These are phyloP conservation scores for Penicillium roqueforti DNA, from an alignment of 495 filamentous ascomycete genomes.

Conservation along the genomic window DNA sequence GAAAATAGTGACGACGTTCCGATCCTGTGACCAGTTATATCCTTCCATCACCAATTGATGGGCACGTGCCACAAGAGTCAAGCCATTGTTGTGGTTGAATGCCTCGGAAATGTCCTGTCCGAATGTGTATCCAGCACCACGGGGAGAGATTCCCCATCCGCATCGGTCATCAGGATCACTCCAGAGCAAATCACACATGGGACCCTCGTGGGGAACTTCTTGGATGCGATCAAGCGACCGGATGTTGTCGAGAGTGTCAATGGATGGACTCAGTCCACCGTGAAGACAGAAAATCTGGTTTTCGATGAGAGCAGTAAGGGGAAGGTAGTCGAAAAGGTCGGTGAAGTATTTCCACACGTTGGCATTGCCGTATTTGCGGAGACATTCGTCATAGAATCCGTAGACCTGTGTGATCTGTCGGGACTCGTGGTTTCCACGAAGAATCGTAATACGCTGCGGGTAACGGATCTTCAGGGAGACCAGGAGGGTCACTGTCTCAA, in stretches of 20 bases:
- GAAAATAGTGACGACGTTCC: slow-evolving; percentile 98
- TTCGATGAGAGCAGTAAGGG: slow-evolving; percentile 96
- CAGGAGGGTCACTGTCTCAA: slow-evolving; percentile 91
- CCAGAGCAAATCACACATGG: slow-evolving; percentile 98
- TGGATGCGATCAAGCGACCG: slow-evolving; percentile 92
- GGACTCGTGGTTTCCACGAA: slow-evolving; percentile 95
- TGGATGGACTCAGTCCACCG: slow-evolving; percentile 90
- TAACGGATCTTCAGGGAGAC: slow-evolving; percentile 96
- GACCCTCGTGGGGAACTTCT: slow-evolving; percentile 96
- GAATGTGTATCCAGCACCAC: slow-evolving; percentile 97
- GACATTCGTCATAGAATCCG: slow-evolving; percentile 96
- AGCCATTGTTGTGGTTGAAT: slow-evolving; percentile 98
- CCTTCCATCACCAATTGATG: slow-evolving; percentile 98
- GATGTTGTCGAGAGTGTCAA: slow-evolving; percentile 98
- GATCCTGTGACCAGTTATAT: slow-evolving; percentile 96
- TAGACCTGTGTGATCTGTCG: slow-evolving; percentile 97
- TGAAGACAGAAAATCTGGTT: slow-evolving; percentile 99
- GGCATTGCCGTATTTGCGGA: slow-evolving; percentile 96
- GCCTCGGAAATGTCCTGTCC: slow-evolving; percentile 99
- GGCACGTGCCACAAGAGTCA: slow-evolving; percentile 90
- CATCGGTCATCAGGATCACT: slow-evolving; percentile 97
- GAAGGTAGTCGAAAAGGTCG: slow-evolving; percentile 97
- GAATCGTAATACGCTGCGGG: slow-evolving; percentile 92
- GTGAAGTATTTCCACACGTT: slow-evolving; percentile 99
- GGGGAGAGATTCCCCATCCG: slow-evolving; percentile 96